Base-by-base conservation (phyloP, 371 early-diverging fungal species). In the Gilbertella persicaria region DNA sequence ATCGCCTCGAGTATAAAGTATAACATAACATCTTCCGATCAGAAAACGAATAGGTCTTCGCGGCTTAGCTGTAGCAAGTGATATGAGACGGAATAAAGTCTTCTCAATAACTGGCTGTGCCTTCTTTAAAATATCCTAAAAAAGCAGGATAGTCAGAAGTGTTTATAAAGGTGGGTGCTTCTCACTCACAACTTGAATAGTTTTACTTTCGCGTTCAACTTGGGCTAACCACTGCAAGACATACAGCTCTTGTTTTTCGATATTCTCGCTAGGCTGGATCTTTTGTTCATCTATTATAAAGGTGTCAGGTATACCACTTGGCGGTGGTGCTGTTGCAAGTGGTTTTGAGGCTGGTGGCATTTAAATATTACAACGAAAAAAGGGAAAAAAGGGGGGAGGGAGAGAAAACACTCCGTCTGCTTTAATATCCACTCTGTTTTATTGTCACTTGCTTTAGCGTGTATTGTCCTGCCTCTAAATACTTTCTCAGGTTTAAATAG, bases 161-260 rank as follows among this genome's bases (percentile, higher is more conserved):
- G 35, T 21, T 14, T 24, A 37, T n/a, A n/a, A n/a, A n/a, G n/a
- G n/a, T n/a, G n/a, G n/a, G n/a, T n/a, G n/a, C 13, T 38, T 26
- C 1, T 20, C 21, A 48, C 71, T 46, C 79, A 85, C 85, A 51
- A 66, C 62, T 35, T 75, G 70, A 14, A 75, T 67, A 0, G 67
- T 65, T 49, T 84, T 80, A 39, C 77, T 68, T 48, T 88, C 89
- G 54, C 84, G 77, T 69, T 89, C 90, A 20, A 91, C 80, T 29
- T 73, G 70, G 0, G 89, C 84, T 24, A 93, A 75, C 92, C 92
- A 93, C 57, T 90, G 91, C 46, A 91, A 80, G 8, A 91, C 66
- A 49, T 81, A 79, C 5, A 90, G 75, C 64, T 93, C 93, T 53
- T 87, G 86, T 64, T 89, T 86, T 62, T 91, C 91, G 0, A 76